These are phyloP conservation scores for Psophocarpus tetragonolobus DNA, from an alignment of 306 rosid species.

Conservation along the genomic window DNA sequence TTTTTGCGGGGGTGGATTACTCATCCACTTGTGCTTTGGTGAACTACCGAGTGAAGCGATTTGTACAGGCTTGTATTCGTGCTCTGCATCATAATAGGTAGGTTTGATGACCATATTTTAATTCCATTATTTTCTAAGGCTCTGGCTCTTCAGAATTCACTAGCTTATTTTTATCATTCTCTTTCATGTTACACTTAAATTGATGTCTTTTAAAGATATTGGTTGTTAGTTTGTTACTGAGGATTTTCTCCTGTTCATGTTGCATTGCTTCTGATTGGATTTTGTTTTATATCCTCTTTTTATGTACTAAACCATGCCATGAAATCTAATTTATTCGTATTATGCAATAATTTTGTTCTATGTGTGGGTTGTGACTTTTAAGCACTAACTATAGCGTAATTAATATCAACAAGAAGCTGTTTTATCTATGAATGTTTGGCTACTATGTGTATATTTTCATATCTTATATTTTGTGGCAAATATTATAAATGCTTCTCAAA, in stretches of 20 bases:
- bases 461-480: background rate
- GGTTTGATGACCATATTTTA: slow-evolving; percentile 6
- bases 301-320: background rate
- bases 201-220: background rate
- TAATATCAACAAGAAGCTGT: background rate
- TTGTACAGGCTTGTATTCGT: slow-evolving; percentile 59
- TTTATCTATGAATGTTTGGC: background rate
- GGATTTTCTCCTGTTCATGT: background rate
- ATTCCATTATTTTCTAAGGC: background rate
- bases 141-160: slow-evolving; percentile 3
- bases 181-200: background rate
- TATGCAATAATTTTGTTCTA: background rate
- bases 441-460: background rate
- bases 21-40: slow-evolving; percentile 54
- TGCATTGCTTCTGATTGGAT: background rate
- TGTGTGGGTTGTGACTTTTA: background rate
- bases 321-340: background rate
- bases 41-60: slow-evolving; percentile 64
- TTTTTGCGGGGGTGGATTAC: slow-evolving; percentile 67
- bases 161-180: background rate
- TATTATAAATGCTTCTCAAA: background rate
- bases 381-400: background rate
- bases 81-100: slow-evolving; percentile 79
- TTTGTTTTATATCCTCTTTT: background rate
- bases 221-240: background rate